Evolutionary conservation across 2,329 filamentous ascomycete species (phyloP).

Genomic region (Venturia asperata): DNA sequence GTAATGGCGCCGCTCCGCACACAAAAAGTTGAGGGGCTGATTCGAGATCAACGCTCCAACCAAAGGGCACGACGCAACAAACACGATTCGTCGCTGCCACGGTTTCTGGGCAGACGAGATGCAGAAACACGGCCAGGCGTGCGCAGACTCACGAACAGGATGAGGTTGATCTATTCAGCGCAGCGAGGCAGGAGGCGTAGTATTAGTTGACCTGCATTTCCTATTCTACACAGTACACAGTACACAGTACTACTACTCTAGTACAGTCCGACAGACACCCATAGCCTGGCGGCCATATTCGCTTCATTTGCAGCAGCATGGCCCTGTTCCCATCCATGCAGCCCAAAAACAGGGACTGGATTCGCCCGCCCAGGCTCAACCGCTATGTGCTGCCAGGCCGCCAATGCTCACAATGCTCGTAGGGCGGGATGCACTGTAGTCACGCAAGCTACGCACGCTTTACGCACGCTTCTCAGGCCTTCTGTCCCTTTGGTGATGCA

Average conservation of each 20-base stretch:
- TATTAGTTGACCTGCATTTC: constrained; percentile 5
- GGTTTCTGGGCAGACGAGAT: background rate
- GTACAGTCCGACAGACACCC: background rate
- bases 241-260: no score
- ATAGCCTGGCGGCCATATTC: background rate
- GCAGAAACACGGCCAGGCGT: background rate
- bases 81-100: background rate
- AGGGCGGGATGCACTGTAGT: background rate
- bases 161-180: background rate
- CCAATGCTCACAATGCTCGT: background rate
- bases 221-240: background rate
- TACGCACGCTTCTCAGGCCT: background rate
- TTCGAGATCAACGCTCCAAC: background rate
- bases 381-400: background rate
- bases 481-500: constrained; percentile 1
- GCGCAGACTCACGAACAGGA: background rate
- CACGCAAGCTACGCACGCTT: background rate
- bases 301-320: background rate
- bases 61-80: background rate
- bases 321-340: background rate
- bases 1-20: background rate
- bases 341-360: background rate
- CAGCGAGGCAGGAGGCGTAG: background rate
- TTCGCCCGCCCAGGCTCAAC: background rate
- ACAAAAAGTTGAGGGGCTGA: constrained; percentile 5